phyloP scores from a whole-genome alignment of 208 protist genomes.

The Trypanosoma lewisi region DNA sequence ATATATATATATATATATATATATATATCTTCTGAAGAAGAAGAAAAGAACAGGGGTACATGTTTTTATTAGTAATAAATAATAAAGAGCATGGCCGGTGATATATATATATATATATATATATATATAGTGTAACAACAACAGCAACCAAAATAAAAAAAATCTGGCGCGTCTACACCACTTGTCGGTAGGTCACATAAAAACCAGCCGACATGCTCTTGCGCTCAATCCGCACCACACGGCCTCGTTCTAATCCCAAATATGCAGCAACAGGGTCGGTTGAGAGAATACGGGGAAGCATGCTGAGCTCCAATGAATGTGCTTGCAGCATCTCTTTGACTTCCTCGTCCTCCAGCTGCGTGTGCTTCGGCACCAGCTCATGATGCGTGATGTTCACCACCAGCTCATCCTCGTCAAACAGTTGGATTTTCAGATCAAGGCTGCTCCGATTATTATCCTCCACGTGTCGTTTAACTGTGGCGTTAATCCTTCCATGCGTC shows the following conservation, averaged over 20 bases:
- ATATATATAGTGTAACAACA: neutral
- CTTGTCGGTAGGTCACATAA: constrained; percentile 98
- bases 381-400: constrained; percentile 98
- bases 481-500: constrained; percentile 51
- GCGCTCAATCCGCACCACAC: constrained; percentile 97
- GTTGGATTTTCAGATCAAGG: constrained; percentile 79
- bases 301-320: constrained; percentile 92
- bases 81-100: neutral
- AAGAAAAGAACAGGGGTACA: neutral
- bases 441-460: constrained; percentile 70
- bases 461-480: constrained; percentile 67
- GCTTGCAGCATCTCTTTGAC: constrained; percentile 86
- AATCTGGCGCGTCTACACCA: constrained; percentile 61
- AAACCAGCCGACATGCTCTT: constrained; percentile 95
- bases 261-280: constrained; percentile 96
- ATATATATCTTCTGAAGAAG: neutral
- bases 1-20: neutral
- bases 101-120: neutral
- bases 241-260: constrained; percentile 91
- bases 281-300: constrained; percentile 95
- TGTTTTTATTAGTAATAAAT: neutral
- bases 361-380: constrained; percentile 96
- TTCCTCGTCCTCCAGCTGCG: constrained; percentile 81
- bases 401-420: constrained; percentile 95
- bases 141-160: neutral